Percentiles rank a stretch among this genome's conserved stretches.
Evolutionary conservation across 805 yeast species (phyloP).

Genomic region (Ogataea polymorpha): DNA sequence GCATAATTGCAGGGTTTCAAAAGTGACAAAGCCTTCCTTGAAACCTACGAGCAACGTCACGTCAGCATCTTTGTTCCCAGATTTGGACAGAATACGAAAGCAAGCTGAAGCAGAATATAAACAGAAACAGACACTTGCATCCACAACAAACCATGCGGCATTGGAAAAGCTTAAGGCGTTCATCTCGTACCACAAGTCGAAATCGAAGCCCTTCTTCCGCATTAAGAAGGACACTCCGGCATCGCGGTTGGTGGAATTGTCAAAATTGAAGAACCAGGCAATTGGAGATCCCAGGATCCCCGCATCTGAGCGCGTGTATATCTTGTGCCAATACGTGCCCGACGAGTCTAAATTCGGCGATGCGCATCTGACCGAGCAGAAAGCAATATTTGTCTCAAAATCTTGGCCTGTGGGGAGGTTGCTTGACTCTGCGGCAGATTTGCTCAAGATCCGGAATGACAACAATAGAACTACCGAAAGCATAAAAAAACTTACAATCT

Average conservation of each 20-base stretch:
- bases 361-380: conserved; percentile 16
- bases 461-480: conserved; percentile 45
- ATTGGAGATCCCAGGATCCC: conserved; percentile 50
- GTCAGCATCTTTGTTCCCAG: conserved; percentile 46
- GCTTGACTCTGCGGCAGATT: conserved; percentile 49
- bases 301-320: conserved; percentile 43
- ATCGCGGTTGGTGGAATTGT: conserved; percentile 33
- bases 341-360: conserved; percentile 20
- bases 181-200: conserved; percentile 13
- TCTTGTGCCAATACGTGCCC: conserved; percentile 44
- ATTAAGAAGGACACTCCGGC: conserved; percentile 18
- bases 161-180: conserved; percentile 23
- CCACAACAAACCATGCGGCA: conserved; percentile 18
- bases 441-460: conserved; percentile 44
- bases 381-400: conserved; percentile 46
- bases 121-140: conserved; percentile 15
- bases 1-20: conserved; percentile 29
- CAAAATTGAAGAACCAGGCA: conserved; percentile 43
- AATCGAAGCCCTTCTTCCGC: conserved; percentile 7
- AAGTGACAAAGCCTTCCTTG: conserved; percentile 5
- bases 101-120: conserved; percentile 31
- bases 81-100: conserved; percentile 40
- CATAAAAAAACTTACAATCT: conserved; percentile 45
- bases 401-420: conserved; percentile 61
- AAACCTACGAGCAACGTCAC: conserved; percentile 35